These are phyloP conservation scores for Epicoccum sorghinum DNA, from an alignment of 2,329 filamentous ascomycete genomes.

Conservation along the genomic window DNA sequence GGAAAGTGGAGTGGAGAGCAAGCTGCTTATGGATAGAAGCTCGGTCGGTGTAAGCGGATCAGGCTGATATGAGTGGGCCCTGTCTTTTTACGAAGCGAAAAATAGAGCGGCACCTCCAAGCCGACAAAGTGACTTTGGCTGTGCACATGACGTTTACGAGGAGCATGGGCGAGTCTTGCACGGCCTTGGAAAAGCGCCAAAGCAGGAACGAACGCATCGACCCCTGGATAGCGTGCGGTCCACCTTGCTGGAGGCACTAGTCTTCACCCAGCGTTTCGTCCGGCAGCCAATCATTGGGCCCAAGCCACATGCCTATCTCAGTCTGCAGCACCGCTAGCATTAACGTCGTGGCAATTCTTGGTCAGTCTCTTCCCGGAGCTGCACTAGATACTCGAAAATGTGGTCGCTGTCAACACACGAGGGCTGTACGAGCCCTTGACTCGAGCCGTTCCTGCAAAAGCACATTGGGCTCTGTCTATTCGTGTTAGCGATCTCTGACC, in stretches of 20 bases:
- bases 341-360: slow-evolving; percentile 36
- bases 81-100: slow-evolving; percentile 33
- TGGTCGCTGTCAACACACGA: slow-evolving; percentile 15
- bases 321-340: slow-evolving; percentile 14
- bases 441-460: not conserved
- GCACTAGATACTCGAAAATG: slow-evolving; percentile 12
- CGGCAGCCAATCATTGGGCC: slow-evolving; percentile 9
- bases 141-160: slow-evolving; percentile 46
- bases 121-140: slow-evolving; percentile 22
- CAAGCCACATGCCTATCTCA: slow-evolving; percentile 8
- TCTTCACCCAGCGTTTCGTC: slow-evolving; percentile 14
- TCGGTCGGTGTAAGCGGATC: slow-evolving; percentile 20
- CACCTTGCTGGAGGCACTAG: slow-evolving; percentile 14
- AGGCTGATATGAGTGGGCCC: slow-evolving; percentile 36
- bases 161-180: slow-evolving; percentile 35
- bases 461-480: not conserved
- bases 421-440: slow-evolving; percentile 4
- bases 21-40: slow-evolving; percentile 15
- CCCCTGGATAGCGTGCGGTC: slow-evolving; percentile 15
- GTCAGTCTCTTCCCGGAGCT: slow-evolving; percentile 16
- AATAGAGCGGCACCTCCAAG: slow-evolving; percentile 31
- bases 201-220: slow-evolving; percentile 18
- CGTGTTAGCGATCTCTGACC: slow-evolving; percentile 8
- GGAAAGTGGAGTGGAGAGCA: slow-evolving; percentile 24
- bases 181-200: slow-evolving; percentile 27